Percentiles rank a stretch among this genome's conserved stretches.
Evolutionary conservation across 306 rosid species (phyloP).

Genomic region (Fragaria ananassa): DNA sequence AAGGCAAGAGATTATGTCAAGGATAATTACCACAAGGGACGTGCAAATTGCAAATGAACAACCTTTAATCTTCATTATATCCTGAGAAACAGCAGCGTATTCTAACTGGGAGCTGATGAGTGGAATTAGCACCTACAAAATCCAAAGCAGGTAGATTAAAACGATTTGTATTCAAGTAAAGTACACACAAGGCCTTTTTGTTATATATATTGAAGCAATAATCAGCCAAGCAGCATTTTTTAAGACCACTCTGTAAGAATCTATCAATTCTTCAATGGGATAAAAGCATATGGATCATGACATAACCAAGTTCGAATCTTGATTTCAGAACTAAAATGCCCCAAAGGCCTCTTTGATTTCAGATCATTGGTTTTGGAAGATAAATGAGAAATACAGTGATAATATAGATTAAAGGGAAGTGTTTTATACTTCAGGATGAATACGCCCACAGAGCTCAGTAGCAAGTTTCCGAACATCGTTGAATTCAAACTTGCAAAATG

Average conservation of each 20-base stretch:
- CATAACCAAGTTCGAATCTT: constrained; percentile 6
- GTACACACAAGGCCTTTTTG: neutral
- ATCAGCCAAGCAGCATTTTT: neutral
- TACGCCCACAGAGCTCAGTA: constrained; percentile 92
- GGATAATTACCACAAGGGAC: constrained; percentile 64
- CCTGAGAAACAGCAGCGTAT: constrained; percentile 42
- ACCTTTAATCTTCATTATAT: constrained; percentile 56
- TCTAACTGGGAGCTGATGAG: constrained; percentile 50
- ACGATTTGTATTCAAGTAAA: neutral
- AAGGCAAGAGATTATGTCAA: constrained; percentile 12
- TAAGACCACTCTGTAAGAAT: neutral
- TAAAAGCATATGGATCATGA: constrained; percentile 7
- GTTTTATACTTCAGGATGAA: constrained; percentile 73
- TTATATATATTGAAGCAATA: neutral
- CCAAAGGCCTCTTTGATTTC: neutral
- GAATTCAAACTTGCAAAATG: constrained; percentile 67
- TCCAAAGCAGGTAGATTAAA: constrained; percentile 23
- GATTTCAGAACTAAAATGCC: neutral
- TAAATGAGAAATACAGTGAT: neutral
- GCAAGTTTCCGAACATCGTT: constrained; percentile 83
- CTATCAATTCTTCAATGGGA: neutral
- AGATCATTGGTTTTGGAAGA: constrained; percentile 13
- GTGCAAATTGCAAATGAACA: constrained; percentile 81
- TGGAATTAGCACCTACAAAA: constrained; percentile 65
- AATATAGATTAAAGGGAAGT: neutral